These are phyloP conservation scores for Blastomyces parvus DNA, from an alignment of 2,329 filamentous ascomycete genomes.

Conservation along the genomic window DNA sequence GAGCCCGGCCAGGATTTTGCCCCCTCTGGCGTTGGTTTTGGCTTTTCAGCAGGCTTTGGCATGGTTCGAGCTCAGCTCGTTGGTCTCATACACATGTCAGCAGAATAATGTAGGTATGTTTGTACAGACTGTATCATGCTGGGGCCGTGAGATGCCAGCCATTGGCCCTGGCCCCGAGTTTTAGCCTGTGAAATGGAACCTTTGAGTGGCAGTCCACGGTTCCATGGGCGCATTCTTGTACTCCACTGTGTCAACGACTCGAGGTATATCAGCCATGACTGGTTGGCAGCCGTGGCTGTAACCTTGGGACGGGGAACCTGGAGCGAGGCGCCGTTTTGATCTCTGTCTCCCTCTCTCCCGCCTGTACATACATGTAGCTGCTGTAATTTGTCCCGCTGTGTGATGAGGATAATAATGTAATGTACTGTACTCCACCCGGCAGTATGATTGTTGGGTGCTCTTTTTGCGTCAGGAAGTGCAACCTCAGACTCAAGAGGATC, in stretches of 20 bases:
- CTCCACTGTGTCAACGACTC: background rate
- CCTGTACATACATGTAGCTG: too few relatives aligned
- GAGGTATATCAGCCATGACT: background rate
- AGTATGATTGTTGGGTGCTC: background rate
- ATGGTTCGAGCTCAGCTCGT: background rate
- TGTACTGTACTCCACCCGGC: background rate
- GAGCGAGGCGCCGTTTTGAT: background rate
- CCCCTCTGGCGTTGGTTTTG: background rate
- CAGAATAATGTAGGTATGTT: too few relatives aligned
- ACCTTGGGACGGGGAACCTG: too few relatives aligned
- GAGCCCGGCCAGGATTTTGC: background rate
- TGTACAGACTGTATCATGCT: too few relatives aligned
- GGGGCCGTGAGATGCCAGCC: too few relatives aligned
- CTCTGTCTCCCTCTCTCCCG: background rate
- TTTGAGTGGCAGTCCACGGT: background rate
- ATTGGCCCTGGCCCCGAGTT: background rate
- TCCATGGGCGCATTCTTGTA: background rate
- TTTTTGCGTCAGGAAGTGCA: background rate
- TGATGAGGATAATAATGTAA: too few relatives aligned
- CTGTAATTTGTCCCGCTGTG: too few relatives aligned
- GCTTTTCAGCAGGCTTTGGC: background rate
- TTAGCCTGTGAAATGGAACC: background rate
- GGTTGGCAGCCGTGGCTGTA: background rate
- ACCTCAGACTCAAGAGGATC: background rate
- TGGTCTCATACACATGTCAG: too few relatives aligned